These are phyloP conservation scores for Phytophthora agathidicida DNA, from an alignment of 352 stramenopile genomes.

Conservation along the genomic window DNA sequence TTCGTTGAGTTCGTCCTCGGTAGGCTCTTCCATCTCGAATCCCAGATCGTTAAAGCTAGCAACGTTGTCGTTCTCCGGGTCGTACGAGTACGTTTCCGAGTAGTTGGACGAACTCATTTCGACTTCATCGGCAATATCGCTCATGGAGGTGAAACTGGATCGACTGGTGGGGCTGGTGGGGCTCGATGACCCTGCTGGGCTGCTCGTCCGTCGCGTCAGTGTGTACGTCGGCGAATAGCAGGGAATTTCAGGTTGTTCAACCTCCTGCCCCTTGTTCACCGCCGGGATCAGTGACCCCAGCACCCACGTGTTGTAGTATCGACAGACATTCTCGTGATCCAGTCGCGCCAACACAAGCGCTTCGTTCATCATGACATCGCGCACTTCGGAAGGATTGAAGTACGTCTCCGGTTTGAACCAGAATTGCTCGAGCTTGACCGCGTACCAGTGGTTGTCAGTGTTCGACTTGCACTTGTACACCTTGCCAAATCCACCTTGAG, in stretches of 20 bases:
- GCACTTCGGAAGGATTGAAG: slow-evolving; percentile 79
- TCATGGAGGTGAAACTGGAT: slow-evolving; percentile 21
- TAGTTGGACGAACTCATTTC: slow-evolving; percentile 33
- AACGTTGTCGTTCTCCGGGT: slow-evolving; percentile 31
- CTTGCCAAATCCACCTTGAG: slow-evolving; percentile 76
- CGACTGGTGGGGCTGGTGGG: slow-evolving; percentile 6
- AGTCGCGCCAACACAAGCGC: slow-evolving; percentile 92
- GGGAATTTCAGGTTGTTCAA: slow-evolving; percentile 29
- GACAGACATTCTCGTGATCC: slow-evolving; percentile 95
- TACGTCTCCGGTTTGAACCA: slow-evolving; percentile 86
- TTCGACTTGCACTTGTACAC: slow-evolving; percentile 83
- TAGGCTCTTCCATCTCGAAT: slow-evolving; percentile 53
- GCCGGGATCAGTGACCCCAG: slow-evolving; percentile 68
- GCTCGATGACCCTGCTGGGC: slow-evolving; percentile 20
- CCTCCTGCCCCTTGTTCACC: slow-evolving; percentile 34
- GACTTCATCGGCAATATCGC: slow-evolving; percentile 10
- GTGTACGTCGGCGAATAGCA: slow-evolving; percentile 22
- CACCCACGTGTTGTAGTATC: slow-evolving; percentile 92
- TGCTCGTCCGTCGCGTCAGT: slow-evolving; percentile 27
- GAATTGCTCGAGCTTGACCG: slow-evolving; percentile 84
- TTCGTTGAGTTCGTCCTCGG: slow-evolving; percentile 11
- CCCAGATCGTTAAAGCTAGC: slow-evolving; percentile 58
- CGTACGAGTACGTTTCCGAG: slow-evolving; percentile 25
- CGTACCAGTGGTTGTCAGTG: slow-evolving; percentile 73
- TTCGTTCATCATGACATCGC: slow-evolving; percentile 93